phyloP scores from a whole-genome alignment of 202 grass and related monocot species.

The Miscanthus sacchariflorus region DNA sequence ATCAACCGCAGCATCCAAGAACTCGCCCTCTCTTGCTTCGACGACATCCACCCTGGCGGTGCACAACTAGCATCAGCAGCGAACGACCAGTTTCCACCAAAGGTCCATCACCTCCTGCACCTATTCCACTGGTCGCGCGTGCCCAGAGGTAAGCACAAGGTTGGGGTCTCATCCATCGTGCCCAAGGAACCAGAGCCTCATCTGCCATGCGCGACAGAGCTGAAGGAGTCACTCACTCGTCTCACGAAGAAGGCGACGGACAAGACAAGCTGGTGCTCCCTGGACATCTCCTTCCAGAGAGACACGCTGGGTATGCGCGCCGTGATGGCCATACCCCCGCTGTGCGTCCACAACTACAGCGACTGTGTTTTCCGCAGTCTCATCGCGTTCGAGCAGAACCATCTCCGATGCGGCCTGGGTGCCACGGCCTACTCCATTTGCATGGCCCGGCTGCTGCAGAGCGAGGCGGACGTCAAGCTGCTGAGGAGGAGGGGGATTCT shows the following conservation, averaged over 20 bases:
- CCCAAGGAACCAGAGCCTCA: not conserved
- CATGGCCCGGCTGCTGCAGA: slow-evolving; percentile 21
- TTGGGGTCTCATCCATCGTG: not conserved
- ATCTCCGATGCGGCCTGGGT: not conserved
- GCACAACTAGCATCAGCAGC: no score
- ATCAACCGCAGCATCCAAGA: not conserved
- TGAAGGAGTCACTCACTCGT: not conserved
- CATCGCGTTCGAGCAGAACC: slow-evolving; percentile 3
- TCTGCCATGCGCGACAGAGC: not conserved
- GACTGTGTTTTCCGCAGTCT: not conserved
- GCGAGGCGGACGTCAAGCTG: not conserved
- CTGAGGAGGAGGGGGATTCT: slow-evolving; percentile 17
- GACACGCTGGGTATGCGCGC: not conserved
- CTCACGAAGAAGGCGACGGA: not conserved
- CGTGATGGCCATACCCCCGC: not conserved
- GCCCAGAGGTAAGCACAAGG: not conserved
- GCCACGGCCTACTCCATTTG: slow-evolving; percentile 12
- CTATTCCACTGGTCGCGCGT: slow-evolving; percentile 27
- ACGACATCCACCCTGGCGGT: not conserved
- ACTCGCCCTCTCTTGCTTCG: slow-evolving; percentile 14
- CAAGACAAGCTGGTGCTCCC: not conserved
- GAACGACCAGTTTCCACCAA: no score
- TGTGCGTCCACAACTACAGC: not conserved
- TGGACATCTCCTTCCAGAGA: not conserved
- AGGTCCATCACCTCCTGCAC: slow-evolving; percentile 19